Base-by-base conservation (phyloP, 1,284 basidiomycete species). In the Ustilago crameri region DNA sequence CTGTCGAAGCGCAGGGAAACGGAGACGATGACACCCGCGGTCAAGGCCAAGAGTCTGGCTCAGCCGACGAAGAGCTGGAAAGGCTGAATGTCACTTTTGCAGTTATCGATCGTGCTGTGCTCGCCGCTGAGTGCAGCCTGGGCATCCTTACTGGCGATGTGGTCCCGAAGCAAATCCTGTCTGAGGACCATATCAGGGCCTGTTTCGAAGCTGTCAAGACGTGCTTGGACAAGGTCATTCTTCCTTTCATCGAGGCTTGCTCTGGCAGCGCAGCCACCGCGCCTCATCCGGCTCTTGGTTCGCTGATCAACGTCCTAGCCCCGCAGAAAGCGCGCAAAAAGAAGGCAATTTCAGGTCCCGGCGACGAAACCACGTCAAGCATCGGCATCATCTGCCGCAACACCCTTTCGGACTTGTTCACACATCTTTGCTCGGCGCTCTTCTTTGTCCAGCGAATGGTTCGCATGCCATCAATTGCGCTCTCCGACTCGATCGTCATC, bases 141-240 rank as follows among this genome's bases (percentile, higher is more conserved):
- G 88, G 89, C 0, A 83, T 95, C 8, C 86, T 96, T 15, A 88
- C 88, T 0, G 90, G 89, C 34, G 91, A 93, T 67, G 87, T 90
- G 24, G 84, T 95, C 46, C 88, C 91, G 3, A 77, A 79, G 93
- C 91, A 85, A 93, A 32, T 95, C 92, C 55, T 76, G 81, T 95
- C 94, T 0, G 95, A 98, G 81, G 95, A 98, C 81, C 86, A 94
- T 14, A 90, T 98, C 57, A 90, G 89, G 0, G 85, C 88, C 0
- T 93, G 93, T 79, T 86, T 97, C 9, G 86, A 85, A 37, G 86
- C 89, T 0, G 86, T 93, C 67, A 94, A 95, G 81, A 90, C 90
- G 60, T 89, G 91, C 61, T 87, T 97, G 23, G 89, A 88, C 0
- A 89, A 89, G 79, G 86, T 93, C 42, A 86, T 97, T 8, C 93